Evolutionary conservation across 495 filamentous ascomycete species (phyloP).

Genomic region (Pyrenopolyporus hunteri): DNA sequence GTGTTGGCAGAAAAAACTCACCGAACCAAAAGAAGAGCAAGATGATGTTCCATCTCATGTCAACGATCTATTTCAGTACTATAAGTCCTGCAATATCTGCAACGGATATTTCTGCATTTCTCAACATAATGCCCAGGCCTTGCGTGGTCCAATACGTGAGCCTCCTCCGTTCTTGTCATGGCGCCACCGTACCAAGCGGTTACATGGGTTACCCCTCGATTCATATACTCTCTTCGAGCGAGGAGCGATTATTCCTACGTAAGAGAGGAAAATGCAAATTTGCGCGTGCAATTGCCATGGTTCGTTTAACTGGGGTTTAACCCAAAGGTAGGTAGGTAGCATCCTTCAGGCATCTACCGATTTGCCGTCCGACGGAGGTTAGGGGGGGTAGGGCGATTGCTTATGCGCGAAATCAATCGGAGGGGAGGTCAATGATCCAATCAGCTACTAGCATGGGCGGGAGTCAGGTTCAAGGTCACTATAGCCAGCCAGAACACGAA

Average conservation of each 20-base stretch:
- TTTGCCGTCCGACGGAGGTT: conserved; percentile 35
- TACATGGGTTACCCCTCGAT: conserved; percentile 3
- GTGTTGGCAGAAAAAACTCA: conserved; percentile 3
- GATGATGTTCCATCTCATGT: conserved; percentile 11
- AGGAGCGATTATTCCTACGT: too few species aligned
- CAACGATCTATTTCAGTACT: conserved; percentile 11
- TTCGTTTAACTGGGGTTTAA: neutral
- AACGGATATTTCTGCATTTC: conserved; percentile 9
- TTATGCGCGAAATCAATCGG: conserved; percentile 34
- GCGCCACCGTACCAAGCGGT: conserved; percentile 15
- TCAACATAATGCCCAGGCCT: conserved; percentile 2
- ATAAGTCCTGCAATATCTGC: conserved; percentile 5
- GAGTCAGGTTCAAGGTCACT: conserved; percentile 20
- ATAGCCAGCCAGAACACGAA: conserved; percentile 12
- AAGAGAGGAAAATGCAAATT: conserved; percentile 26
- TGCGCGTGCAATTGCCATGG: conserved; percentile 21
- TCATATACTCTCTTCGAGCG: neutral
- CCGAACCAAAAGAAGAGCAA: neutral
- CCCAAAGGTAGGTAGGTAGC: conserved; percentile 17
- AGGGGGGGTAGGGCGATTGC: conserved; percentile 4
- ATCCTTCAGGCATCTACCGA: conserved; percentile 30
- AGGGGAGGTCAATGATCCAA: conserved; percentile 21
- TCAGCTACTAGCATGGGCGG: conserved; percentile 6
- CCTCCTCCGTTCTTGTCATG: conserved; percentile 6
- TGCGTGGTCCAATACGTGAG: conserved; percentile 21